Evolutionary conservation across 106 monocot genomes (phyloP).

Genomic region (Cymbidium sinense): DNA sequence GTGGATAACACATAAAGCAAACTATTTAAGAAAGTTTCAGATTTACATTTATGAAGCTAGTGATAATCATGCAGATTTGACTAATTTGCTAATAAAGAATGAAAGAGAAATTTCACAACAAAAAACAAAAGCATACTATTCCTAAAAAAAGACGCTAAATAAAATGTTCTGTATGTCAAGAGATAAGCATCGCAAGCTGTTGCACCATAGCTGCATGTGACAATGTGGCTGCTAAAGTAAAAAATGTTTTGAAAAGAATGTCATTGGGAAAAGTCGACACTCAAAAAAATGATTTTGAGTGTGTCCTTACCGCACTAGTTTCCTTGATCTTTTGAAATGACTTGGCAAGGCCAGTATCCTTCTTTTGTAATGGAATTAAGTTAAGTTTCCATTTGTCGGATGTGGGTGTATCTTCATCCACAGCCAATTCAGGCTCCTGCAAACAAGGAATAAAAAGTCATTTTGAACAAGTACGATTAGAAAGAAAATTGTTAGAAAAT

Average conservation of each 20-base stretch:
- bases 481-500: not conserved
- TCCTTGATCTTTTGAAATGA: conserved; percentile 84
- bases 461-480: not conserved
- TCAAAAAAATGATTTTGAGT: not conserved
- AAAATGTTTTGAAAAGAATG: not conserved
- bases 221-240: not conserved
- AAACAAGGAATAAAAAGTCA: conserved; percentile 7
- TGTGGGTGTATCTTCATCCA: conserved; percentile 18
- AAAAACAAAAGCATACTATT: not conserved
- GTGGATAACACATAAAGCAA: not conserved
- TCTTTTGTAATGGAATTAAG: conserved; percentile 31
- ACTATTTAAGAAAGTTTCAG: not conserved
- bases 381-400: conserved; percentile 14
- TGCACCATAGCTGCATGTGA: not conserved
- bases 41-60: not conserved
- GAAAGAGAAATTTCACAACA: not conserved
- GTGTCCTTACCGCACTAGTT: conserved; percentile 63
- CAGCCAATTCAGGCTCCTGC: conserved; percentile 40
- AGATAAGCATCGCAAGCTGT: not conserved
- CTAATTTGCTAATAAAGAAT: not conserved
- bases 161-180: not conserved
- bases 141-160: not conserved
- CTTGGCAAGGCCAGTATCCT: conserved; percentile 60
- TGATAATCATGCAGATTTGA: not conserved
- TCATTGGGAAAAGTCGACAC: not conserved